These are phyloP conservation scores for Salix dunnii DNA, from an alignment of 345 rosid species.

Conservation along the genomic window DNA sequence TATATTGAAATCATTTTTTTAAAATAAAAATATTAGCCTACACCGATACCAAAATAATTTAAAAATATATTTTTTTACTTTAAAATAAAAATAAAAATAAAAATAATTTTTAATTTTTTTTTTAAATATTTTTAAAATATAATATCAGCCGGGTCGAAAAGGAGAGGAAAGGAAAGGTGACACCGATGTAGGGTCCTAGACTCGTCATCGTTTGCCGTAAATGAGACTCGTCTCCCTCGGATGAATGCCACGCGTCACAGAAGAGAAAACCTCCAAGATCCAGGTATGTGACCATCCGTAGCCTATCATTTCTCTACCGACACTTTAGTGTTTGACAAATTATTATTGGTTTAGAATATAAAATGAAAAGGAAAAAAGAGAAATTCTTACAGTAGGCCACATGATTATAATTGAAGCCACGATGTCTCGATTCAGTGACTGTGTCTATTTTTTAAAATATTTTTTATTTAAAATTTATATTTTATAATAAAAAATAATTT, in stretches of 20 bases:
- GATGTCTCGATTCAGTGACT: not conserved
- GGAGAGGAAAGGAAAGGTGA: not conserved
- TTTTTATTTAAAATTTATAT: too few species aligned
- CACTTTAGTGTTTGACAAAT: not conserved
- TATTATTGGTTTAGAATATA: not conserved
- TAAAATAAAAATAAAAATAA: too few species aligned
- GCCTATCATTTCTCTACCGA: constrained; percentile 14
- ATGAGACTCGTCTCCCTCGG: not conserved
- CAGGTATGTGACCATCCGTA: not conserved
- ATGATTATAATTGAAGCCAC: not conserved
- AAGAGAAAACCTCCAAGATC: not conserved
- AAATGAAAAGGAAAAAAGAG: not conserved
- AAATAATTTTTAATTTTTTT: too few species aligned
- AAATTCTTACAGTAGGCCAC: not conserved
- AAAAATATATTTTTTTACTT: too few species aligned
- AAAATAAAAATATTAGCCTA: too few species aligned
- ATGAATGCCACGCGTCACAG: constrained; percentile 10
- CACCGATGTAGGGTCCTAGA: not conserved
- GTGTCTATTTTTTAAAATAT: too few species aligned
- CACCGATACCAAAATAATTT: too few species aligned
- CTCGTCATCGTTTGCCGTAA: constrained; percentile 11
- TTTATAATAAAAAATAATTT: too few species aligned
- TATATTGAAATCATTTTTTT: too few species aligned
- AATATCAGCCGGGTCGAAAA: too few species aligned
- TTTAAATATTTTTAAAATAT: too few species aligned